Evolutionary conservation across 31 red algal species (phyloP), one percentile per base, ranked within the genome.

Genomic region (Porphyra umbilicalis): DNA sequence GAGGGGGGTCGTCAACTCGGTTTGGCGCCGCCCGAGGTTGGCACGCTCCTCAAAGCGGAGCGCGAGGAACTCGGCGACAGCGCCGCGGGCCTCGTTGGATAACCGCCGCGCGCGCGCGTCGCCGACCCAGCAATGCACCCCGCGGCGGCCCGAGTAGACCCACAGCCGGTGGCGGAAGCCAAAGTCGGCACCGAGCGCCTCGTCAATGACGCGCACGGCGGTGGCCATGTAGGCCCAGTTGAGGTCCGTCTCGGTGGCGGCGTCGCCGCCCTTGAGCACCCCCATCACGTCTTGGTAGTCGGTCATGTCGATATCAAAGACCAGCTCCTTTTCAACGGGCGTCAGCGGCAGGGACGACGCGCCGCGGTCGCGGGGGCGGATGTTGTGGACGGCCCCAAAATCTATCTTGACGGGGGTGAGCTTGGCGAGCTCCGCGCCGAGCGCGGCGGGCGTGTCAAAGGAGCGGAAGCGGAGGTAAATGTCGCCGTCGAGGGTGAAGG

Each of bases 251-350:
- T 85, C 84, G 15, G 81, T 36, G 15, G 85, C 85, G 32, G 85
- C 44, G n/a, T 89, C 81, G 34, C 79, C 82, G 20, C 36, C 79
- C 30, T 75, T 77, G 36, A 90, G 35, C 67, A 71, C 84, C 20
- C 83, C 79, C 80, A 90, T 87, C 8, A 95, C 97, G n/a, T 90
- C 82, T 0, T 85, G 83, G 78, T 99, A 99, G 77, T 93, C 97
- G 77, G 93, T 95, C 80, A 99, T 85, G 75, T 99, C 97, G 71
- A 99, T 93, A 80, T 99, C 97, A 57, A 99, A 89, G 16, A 99
- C 90, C 34, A 99, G 86, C 79, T 99, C 97, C 39, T 91, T 89
- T 32, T 93, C 83, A 30, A 83, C 5, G 16, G 93, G 90, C 35
- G 77, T 85, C 35, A 99, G 67, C 33, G 79, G 76, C 35, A 75